Conservation (phyloP, 2,329 filamentous ascomycete species). For the Endoconidiophora polonica region DNA sequence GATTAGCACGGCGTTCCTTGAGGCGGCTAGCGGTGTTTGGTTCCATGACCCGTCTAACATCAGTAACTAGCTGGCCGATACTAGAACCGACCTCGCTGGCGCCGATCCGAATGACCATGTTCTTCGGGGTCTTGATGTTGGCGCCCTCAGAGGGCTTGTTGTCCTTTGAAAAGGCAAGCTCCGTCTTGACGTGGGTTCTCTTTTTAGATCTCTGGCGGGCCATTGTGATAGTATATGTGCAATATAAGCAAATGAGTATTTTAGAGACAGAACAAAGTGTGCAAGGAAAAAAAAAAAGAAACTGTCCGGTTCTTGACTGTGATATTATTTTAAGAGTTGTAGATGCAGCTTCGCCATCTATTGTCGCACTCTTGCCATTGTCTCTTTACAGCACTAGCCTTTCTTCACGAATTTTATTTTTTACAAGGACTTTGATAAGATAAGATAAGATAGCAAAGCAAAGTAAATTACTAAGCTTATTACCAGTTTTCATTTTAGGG, state of each 20-base stretch:
- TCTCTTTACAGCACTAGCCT: background rate
- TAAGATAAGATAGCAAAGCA: background rate
- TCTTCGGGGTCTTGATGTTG: constrained; percentile 62
- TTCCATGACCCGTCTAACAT: constrained; percentile 89
- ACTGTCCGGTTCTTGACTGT: background rate
- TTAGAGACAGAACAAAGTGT: background rate
- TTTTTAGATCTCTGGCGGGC: constrained; percentile 71
- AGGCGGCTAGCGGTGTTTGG: constrained; percentile 78
- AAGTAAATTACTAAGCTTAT: too few species aligned
- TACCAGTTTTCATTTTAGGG: too few species aligned
- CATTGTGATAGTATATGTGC: constrained; percentile 33
- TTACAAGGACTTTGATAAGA: constrained; percentile 11
- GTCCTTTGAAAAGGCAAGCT: constrained; percentile 38
- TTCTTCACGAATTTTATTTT: constrained; percentile 12
- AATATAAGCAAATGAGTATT: background rate
- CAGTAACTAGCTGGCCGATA: constrained; percentile 77
- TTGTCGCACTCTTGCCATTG: background rate
- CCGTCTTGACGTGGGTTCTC: constrained; percentile 63
- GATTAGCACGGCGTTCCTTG: constrained; percentile 79
- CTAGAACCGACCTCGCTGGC: constrained; percentile 84
- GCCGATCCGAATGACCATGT: constrained; percentile 95
- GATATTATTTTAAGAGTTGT: background rate
- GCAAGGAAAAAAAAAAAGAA: background rate
- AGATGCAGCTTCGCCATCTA: background rate
- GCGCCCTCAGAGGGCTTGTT: constrained; percentile 40